Evolutionary conservation across 169 alveolate species (phyloP).

Genomic region (Plasmodium coatneyi): DNA sequence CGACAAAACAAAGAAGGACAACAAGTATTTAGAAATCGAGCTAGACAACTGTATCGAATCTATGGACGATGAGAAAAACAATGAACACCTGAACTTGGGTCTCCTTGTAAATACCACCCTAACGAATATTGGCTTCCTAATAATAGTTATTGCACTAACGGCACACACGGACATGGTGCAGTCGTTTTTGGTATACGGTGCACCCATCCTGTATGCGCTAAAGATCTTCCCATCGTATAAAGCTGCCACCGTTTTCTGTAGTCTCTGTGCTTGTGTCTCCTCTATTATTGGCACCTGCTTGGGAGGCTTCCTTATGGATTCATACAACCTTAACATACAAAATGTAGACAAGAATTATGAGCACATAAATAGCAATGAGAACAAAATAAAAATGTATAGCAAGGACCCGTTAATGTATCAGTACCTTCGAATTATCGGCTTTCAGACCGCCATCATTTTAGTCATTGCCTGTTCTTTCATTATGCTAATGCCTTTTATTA

Average conservation of each 20-base stretch:
- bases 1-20: neutral
- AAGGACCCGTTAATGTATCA: conserved; percentile 13
- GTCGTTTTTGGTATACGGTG: conserved; percentile 39
- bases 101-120: conserved; percentile 16
- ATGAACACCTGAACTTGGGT: neutral
- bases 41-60: conserved; percentile 29
- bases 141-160: conserved; percentile 9
- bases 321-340: conserved; percentile 29
- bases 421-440: conserved; percentile 21
- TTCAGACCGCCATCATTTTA: conserved; percentile 16
- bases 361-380: conserved; percentile 46
- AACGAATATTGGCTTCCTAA: conserved; percentile 11
- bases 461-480: neutral
- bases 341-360: conserved; percentile 62
- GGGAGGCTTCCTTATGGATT: conserved; percentile 44
- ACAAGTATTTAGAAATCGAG: conserved; percentile 30
- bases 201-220: conserved; percentile 34
- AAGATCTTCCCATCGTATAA: conserved; percentile 38
- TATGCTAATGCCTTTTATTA: conserved; percentile 25
- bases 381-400: conserved; percentile 34
- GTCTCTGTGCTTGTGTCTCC: conserved; percentile 52
- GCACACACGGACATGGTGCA: conserved; percentile 31
- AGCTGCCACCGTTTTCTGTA: conserved; percentile 30
- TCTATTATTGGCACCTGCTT: conserved; percentile 34
- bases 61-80: conserved; percentile 3